Evolutionary conservation across 768 basidiomycete genomes (phyloP), one percentile per base, ranked within the genome.

Genomic region (Antrodiella citrinella): DNA sequence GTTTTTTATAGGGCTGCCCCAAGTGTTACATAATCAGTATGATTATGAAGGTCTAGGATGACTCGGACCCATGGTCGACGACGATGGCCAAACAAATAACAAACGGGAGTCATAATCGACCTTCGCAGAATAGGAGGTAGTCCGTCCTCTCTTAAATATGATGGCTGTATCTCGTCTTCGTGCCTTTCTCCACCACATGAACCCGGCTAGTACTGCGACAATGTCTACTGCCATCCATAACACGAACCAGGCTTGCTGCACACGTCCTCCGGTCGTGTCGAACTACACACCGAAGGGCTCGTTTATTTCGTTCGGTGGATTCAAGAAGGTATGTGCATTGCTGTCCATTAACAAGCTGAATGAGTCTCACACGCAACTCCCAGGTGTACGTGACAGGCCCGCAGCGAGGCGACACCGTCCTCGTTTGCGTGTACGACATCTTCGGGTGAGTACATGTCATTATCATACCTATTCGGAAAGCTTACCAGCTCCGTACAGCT

Each of bases 351-450:
- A 49, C 24, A 9, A 22, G 13, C 13, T 42, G 18, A 18, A 10
- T 38, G 35, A 38, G 10, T 10, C 18, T 18, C 10, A 18, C 18
- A 38, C 18, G 18, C 35, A 18, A 10, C 10, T 21, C 3, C 2
- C 26, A 69, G 57, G 76, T 77, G 10, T 77, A 77, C 59, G 65
- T 77, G 13, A 73, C 74, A 9, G 80, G 80, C 10, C 71, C 75
- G 3, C 63, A 59, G 15, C 54, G 54, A 1, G 72, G 72, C 47
- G 66, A 73, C n/a, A 73, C 71, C 51, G 78, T 78, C 13, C 65
- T 82, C 35, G 69, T 83, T 46, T 75, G 72, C 54, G 73, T 81
- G 45, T 84, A 71, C 57, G 81, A 84, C 59, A 82, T 83, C 56
- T 83, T 85, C 57, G 82, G 81, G 67, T 80, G 54, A 47, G 62